Conservation (phyloP, 2,329 filamentous ascomycete genomes). For the Colletotrichum orbiculare region DNA sequence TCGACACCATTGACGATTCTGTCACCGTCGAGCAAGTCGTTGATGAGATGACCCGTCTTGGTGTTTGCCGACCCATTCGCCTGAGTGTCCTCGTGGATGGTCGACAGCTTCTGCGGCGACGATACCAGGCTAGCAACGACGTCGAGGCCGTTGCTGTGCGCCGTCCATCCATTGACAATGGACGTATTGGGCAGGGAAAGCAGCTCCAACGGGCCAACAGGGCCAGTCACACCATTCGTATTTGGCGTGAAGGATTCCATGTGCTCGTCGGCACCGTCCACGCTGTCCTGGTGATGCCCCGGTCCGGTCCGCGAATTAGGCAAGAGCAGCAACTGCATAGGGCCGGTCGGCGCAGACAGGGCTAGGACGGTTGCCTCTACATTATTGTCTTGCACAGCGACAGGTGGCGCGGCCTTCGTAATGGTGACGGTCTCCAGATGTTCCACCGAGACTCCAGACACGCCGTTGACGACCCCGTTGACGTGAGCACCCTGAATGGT, state of each 20-base stretch:
- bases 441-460: too few species aligned
- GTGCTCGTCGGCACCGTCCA: too few species aligned
- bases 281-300: too few species aligned
- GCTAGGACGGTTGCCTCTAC: neutral
- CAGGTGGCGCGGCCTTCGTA: too few species aligned
- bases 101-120: conserved; percentile 17
- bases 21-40: conserved; percentile 36
- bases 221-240: conserved; percentile 29
- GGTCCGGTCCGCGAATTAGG: conserved; percentile 59
- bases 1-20: conserved; percentile 1
- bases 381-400: too few species aligned
- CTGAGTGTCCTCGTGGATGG: conserved; percentile 19
- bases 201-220: conserved; percentile 57
- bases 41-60: conserved; percentile 21
- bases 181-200: conserved; percentile 66
- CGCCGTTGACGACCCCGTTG: conserved; percentile 1
- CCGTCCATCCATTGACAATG: neutral
- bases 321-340: conserved; percentile 60
- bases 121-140: neutral
- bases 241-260: too few species aligned
- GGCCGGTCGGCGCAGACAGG: conserved; percentile 48
- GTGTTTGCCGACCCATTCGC: neutral
- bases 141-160: neutral
- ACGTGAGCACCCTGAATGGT: neutral
- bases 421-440: too few species aligned